phyloP scores from a whole-genome alignment of 2,329 filamentous ascomycete genomes.

The Hymenoscyphus salicellus region DNA sequence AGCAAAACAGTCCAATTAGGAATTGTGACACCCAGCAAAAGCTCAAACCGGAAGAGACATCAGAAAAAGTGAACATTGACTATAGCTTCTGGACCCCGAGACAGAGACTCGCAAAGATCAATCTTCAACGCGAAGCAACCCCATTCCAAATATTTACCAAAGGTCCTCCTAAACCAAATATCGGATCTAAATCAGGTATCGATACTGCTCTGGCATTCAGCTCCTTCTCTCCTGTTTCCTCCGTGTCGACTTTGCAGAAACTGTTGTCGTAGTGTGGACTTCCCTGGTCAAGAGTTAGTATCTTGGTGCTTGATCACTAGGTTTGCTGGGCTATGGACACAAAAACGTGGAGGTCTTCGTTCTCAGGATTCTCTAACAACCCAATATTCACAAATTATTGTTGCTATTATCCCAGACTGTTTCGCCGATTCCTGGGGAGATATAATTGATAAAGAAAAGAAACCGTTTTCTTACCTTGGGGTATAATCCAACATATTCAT shows the following conservation, averaged over 20 bases:
- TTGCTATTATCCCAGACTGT: background rate
- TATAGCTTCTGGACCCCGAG: too few relatives aligned
- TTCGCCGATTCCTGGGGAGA: background rate
- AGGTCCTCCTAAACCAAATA: constrained; percentile 23
- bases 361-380: background rate
- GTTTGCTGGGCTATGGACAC: background rate
- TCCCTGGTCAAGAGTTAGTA: constrained; percentile 10
- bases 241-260: constrained; percentile 24
- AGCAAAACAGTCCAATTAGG: too few relatives aligned
- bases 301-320: background rate
- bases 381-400: background rate
- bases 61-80: too few relatives aligned
- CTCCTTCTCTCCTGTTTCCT: constrained; percentile 22
- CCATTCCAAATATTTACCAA: constrained; percentile 23
- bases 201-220: constrained; percentile 23
- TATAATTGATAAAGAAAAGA: background rate
- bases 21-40: too few relatives aligned
- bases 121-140: constrained; percentile 6
- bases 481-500: constrained; percentile 39
- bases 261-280: constrained; percentile 29
- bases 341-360: background rate
- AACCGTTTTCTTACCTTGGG: constrained; percentile 30
- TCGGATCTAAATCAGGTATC: constrained; percentile 21
- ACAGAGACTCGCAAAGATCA: background rate
- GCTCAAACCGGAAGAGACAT: too few relatives aligned